Evolutionary conservation across 495 filamentous ascomycete species (phyloP), one percentile per base, ranked within the genome.

Genomic region (Hypoxylon perforatum): DNA sequence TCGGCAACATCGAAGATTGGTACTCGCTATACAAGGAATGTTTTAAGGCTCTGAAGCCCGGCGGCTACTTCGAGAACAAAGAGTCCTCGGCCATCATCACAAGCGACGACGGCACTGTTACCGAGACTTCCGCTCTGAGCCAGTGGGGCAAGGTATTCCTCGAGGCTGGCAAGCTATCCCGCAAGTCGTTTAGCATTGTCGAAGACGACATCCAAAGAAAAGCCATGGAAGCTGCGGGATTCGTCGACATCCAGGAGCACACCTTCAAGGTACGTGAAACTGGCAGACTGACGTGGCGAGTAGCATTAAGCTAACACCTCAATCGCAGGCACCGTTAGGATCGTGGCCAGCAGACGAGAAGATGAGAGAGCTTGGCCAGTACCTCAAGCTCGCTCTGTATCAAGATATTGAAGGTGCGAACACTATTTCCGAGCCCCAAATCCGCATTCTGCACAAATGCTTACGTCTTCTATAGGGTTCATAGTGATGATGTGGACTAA

Each of bases 1-100:
- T 81, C 35, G 87, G 84, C 33, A 77, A 77, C 17, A 80, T 90
- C 44, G 72, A 65, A 1, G 82, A 90, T 63, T 91, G 87, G 88
- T 72, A 78, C 11, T 66, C 57, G 11, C 74, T 80, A 1, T 75
- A 73, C 44, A 52, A 54, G 30, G 66, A 77, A 36, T 60, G 71
- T 7, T 81, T 64, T 42, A 57, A 46, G 12, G 50, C 57, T 0
- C 33, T 72, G 0, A 73, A 73, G 44, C 77, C 77, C 22, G 77
- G 77, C 8, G 74, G 69, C 9, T 76, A 62, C 50, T 63, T 70
- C 21, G 88, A 91, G 61, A 79, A 81, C 25, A 73, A 75, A 19
- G 84, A 86, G 51, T 71, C 80, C 1, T 79, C 76, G 1, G 75
- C 74, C 15, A 57, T 75, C 3, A 75, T 81, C 6, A 64, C 51